phyloP scores from a whole-genome alignment of 2,329 filamentous ascomycete genomes.

The Dothistroma pini region DNA sequence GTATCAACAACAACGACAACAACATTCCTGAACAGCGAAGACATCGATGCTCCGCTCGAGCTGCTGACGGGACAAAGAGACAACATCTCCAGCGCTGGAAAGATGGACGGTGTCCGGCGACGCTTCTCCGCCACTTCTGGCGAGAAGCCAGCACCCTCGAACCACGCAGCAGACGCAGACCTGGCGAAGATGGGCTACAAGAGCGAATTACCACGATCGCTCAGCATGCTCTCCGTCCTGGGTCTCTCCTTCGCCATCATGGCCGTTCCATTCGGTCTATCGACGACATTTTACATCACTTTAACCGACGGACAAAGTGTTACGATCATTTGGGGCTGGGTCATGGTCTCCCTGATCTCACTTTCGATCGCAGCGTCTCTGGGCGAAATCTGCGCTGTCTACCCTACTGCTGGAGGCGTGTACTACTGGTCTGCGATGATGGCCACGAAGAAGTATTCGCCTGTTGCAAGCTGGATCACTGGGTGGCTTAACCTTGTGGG shows the following conservation, averaged over 20 bases:
- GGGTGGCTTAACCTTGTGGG: slow-evolving; percentile 70
- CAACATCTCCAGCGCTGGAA: not conserved
- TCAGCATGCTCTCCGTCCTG: slow-evolving; percentile 67
- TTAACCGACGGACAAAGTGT: slow-evolving; percentile 66
- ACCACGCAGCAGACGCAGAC: slow-evolving; percentile 51
- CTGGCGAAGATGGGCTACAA: slow-evolving; percentile 66
- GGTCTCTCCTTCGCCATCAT: slow-evolving; percentile 72
- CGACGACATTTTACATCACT: slow-evolving; percentile 65
- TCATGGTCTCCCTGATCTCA: slow-evolving; percentile 61
- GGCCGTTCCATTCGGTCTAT: slow-evolving; percentile 66
- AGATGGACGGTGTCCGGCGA: slow-evolving; percentile 16
- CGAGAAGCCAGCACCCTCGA: slow-evolving; percentile 14
- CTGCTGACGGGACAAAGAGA: not conserved
- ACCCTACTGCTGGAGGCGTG: slow-evolving; percentile 64
- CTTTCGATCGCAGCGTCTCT: slow-evolving; percentile 62
- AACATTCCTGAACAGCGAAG: not conserved
- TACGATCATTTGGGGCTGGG: slow-evolving; percentile 67
- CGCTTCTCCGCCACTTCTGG: slow-evolving; percentile 12
- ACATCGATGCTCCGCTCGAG: not conserved
- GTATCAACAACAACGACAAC: too few relatives aligned
- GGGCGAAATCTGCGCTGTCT: slow-evolving; percentile 67
- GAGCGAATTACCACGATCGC: slow-evolving; percentile 60
- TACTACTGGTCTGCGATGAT: slow-evolving; percentile 70
- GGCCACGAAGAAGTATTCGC: slow-evolving; percentile 59
- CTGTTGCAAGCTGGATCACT: slow-evolving; percentile 65